A percentile compares a stretch with the other conserved stretches of the same genome.
Evolutionary conservation across 73 alveolate species (phyloP).

Genomic region (Paramecium sexaurelia): DNA sequence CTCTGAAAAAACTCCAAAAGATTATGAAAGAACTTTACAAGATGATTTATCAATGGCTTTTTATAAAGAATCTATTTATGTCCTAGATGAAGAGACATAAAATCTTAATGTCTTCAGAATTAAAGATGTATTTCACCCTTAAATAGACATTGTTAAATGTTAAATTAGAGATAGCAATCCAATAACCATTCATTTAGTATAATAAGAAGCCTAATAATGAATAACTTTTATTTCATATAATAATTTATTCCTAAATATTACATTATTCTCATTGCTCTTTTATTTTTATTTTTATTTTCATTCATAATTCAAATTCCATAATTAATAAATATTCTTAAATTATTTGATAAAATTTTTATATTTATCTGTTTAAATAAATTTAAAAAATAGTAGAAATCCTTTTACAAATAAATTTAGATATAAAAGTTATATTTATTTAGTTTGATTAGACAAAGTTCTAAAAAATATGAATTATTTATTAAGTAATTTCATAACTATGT

Average conservation of each 20-base stretch:
- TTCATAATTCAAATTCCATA: too few species aligned
- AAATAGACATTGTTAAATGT: constrained; percentile 28
- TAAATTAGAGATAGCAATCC: constrained; percentile 34
- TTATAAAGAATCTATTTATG: constrained; percentile 59
- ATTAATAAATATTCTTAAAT: too few species aligned
- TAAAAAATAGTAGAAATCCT: too few species aligned
- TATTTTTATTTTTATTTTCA: background rate
- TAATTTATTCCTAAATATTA: background rate
- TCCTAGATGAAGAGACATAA: constrained; percentile 58
- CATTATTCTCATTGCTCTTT: too few species aligned
- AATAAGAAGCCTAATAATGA: background rate
- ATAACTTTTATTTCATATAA: background rate
- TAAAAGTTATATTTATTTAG: too few species aligned
- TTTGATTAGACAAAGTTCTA: too few species aligned
- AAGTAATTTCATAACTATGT: background rate
- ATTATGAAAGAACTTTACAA: constrained; percentile 42
- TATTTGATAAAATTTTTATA: too few species aligned
- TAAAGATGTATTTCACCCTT: constrained; percentile 45
- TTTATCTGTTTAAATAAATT: too few species aligned
- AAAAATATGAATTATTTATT: background rate
- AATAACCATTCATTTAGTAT: background rate
- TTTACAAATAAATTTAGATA: too few species aligned
- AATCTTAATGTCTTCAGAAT: constrained; percentile 25
- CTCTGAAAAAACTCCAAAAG: constrained; percentile 15
- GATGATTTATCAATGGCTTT: constrained; percentile 63